Base-by-base conservation (phyloP, 192 early-diverging fungal genomes). In the Gryganskiella cystojenkinii region DNA sequence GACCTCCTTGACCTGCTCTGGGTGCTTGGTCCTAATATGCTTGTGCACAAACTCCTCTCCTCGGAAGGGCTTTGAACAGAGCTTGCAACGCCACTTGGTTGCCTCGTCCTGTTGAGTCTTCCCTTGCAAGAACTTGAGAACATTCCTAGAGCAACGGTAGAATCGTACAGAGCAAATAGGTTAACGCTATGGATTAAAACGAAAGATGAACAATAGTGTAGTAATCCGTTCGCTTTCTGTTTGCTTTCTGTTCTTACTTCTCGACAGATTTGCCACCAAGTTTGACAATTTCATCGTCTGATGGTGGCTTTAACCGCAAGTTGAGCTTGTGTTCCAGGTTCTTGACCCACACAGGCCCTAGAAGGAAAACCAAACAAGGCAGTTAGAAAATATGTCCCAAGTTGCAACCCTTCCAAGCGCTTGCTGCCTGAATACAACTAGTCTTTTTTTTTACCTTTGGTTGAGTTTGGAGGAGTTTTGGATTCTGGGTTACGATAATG, bases 31-130 rank as follows among this genome's bases (percentile, higher is more conserved):
- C 64, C 86, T 71, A 69, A 99, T 93, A 69, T 99, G 98, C 81
- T 99, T 99, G 79, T 87, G 88, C 24, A 98, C 95, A 90, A 94
- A 99, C 63, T 93, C 92, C 35, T 92, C 87, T 24, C 94, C 98
- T 71, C 93, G 92, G 86, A 99, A 99, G 43, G 97, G 91, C 87
- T 99, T 99, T 20, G 82, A 85, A 83, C 98, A 99, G 58, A 93
- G 66, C 65, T 83, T 87, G 84, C 98, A 99, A 65, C 95, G 88
- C 87, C 82, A 99, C 80, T 95, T 94, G 58, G 90, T 91, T 56
- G 90, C 90, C 46, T 92, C 91, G 57, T 90, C 90, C 28, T 81
- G 72, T 8, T 90, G 79, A 43, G 76, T 75, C 61, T 86, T 80
- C 37, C 80, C 61, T 61, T 71, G 70, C 11, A 92, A 58, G 61